phyloP scores from a whole-genome alignment of 1,139 yeast genomes.

The Pichia sp. region DNA sequence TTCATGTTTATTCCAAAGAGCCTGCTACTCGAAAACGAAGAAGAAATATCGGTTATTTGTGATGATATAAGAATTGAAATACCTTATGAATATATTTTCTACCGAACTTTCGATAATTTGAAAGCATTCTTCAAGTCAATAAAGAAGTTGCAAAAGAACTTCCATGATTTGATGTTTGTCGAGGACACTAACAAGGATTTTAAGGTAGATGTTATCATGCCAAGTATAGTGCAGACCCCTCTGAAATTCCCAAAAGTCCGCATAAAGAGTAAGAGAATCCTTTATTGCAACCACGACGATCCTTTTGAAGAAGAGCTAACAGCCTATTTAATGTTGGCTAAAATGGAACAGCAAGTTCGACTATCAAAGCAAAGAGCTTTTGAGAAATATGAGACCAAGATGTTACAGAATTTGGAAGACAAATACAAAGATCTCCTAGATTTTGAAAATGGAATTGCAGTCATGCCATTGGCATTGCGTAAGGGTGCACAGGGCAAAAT shows the following conservation, averaged over 20 bases:
- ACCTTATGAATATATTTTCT: constrained; percentile 37
- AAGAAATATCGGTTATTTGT: constrained; percentile 19
- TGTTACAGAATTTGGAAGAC: constrained; percentile 24
- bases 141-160: constrained; percentile 49
- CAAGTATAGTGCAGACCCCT: constrained; percentile 32
- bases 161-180: constrained; percentile 37
- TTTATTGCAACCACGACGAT: constrained; percentile 70
- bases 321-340: constrained; percentile 68
- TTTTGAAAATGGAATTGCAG: constrained; percentile 16
- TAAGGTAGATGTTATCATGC: constrained; percentile 30
- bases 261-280: constrained; percentile 46
- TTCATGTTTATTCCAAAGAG: constrained; percentile 14
- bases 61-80: constrained; percentile 30
- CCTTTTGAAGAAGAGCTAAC: constrained; percentile 80
- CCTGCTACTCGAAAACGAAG: constrained; percentile 12
- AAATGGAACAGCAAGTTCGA: constrained; percentile 65
- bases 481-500: neutral
- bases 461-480: constrained; percentile 11
- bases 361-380: constrained; percentile 55
- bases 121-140: constrained; percentile 54
- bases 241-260: constrained; percentile 49
- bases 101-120: constrained; percentile 59
- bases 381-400: constrained; percentile 36
- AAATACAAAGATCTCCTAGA: constrained; percentile 18
- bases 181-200: constrained; percentile 34